Evolutionary conservation across 345 rosid genomes (phyloP), one percentile per base, ranked within the genome.

Genomic region (Kandelia obovata): DNA sequence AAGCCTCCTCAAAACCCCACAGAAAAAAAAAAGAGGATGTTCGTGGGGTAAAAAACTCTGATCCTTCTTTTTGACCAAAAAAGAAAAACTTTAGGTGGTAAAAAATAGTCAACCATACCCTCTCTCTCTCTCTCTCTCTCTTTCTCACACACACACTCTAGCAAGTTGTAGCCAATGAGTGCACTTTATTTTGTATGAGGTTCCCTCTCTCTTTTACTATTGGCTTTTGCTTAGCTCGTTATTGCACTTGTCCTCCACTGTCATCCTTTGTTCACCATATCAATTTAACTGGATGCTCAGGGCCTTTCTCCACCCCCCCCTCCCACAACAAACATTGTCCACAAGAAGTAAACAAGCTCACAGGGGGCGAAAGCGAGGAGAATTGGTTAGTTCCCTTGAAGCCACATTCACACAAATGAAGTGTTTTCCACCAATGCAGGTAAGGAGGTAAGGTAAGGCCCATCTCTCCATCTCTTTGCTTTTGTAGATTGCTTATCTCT

Each of bases 111-210:
- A 73, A 71, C 67, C 7, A 55, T n/a, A 25, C 32, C 71, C 57
- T 66, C 56, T 60, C 35, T 64, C 70, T 55, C 16, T 11, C 5
- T 13, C 15, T 32, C 35, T 0, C 37, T 34, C 37, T 34, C 37
- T 34, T 21, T 21, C 21, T 21, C 21, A 21, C 21, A 21, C 21
- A 21, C 37, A 4, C 34, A 5, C 34, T 5, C 9, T 34, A 58
- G 62, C 79, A 79, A 72, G 79, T 62, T 66, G 2, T 0, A 10
- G 60, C 58, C 67, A 72, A 70, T 64, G 70, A 69, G 56, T 78
- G 76, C 83, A 72, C 86, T 85, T 85, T 84, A 78, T 66, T 82
- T 83, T 80, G 87, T 77, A 80, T 58, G 69, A 71, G 68, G 62
- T 78, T 83, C 89, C 86, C 94, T 82, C 93, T 64, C 34, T 55